Base-by-base conservation (phyloP, 1,284 basidiomycete species). In the Trichosporon inkin region DNA sequence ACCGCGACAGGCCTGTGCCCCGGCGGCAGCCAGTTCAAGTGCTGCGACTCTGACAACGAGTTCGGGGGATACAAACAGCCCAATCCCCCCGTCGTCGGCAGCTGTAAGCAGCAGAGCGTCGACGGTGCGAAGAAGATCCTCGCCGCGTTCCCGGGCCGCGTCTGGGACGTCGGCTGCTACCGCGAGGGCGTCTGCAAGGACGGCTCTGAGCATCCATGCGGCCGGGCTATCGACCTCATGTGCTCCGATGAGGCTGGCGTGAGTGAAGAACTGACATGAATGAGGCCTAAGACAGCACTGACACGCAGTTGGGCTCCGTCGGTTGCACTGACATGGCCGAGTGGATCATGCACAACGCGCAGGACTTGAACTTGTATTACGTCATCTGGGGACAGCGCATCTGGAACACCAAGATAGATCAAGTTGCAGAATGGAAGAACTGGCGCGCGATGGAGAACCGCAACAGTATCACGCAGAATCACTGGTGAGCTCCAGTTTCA, bases 351-450 rank as follows among this genome's bases (percentile, higher is more conserved):
- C 16, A 55, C 37, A 39, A 55, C 53, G 13, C 37, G 6, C 22
- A 20, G 13, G 36, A 37, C 6, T n/a, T 55, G 22, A 22, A 38
- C 16, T 20, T 40, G 22, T 28, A 39, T 20, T 55, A 55, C 16
- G 53, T 55, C 37, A 55, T 55, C 53, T 55, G 53, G 53, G 53
- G 53, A 8, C 53, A 55, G 53, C 53, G 53, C 4, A 55, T 55
- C 38, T 55, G 53, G 53, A 41, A n/a, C 37, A 19, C 22, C 10
- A n/a, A n/a, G 14, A n/a, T 17, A 8, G 52, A 53, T 35, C 11
- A 37, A 19, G 40, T 44, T 11, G 34, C 32, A 6, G 37, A 37
- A 6, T 55, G 53, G 53, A 14, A 16, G 16, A 11, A 38, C 22
- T 55, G 53, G 53, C 20, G 38, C 22, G 32, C 53, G 16, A 39